These are phyloP conservation scores for Myxozyma neglecta DNA, from an alignment of 805 yeast genomes.

Conservation along the genomic window DNA sequence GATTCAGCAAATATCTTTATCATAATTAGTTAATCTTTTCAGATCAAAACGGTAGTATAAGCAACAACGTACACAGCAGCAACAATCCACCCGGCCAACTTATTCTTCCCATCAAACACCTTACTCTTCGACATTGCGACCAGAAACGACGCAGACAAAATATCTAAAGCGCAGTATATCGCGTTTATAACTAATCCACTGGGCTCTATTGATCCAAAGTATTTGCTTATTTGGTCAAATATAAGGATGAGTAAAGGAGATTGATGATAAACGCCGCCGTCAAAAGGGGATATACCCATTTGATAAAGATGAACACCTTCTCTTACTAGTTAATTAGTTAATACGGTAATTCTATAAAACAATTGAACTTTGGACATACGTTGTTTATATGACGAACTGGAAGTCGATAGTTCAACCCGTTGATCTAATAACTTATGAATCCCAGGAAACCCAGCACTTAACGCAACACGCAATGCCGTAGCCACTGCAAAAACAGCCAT, in stretches of 20 bases:
- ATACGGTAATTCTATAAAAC: slow-evolving; percentile 33
- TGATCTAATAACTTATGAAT: slow-evolving; percentile 42
- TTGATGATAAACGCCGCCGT: slow-evolving; percentile 85
- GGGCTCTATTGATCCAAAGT: slow-evolving; percentile 46
- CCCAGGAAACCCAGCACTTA: slow-evolving; percentile 12
- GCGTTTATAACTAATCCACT: slow-evolving; percentile 37
- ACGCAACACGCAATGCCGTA: slow-evolving; percentile 8
- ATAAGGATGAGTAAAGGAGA: slow-evolving; percentile 26
- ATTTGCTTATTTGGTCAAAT: slow-evolving; percentile 66
- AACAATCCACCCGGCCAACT: slow-evolving; percentile 43
- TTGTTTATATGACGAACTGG: slow-evolving; percentile 64
- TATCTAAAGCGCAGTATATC: slow-evolving; percentile 61
- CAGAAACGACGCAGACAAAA: slow-evolving; percentile 51
- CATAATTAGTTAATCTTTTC: not conserved
- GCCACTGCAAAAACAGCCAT: slow-evolving; percentile 11
- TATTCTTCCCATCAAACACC: slow-evolving; percentile 1
- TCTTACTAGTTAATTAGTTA: slow-evolving; percentile 38
- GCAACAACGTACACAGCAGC: slow-evolving; percentile 47
- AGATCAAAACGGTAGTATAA: not conserved
- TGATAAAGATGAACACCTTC: slow-evolving; percentile 67
- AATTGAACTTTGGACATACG: slow-evolving; percentile 40
- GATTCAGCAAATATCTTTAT: slow-evolving; percentile 66
- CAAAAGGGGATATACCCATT: slow-evolving; percentile 63
- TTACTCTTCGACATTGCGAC: slow-evolving; percentile 50
- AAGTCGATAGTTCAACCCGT: slow-evolving; percentile 69